Evolutionary conservation across 2,329 filamentous ascomycete genomes (phyloP).

Genomic region (Epichloe aotearoae): DNA sequence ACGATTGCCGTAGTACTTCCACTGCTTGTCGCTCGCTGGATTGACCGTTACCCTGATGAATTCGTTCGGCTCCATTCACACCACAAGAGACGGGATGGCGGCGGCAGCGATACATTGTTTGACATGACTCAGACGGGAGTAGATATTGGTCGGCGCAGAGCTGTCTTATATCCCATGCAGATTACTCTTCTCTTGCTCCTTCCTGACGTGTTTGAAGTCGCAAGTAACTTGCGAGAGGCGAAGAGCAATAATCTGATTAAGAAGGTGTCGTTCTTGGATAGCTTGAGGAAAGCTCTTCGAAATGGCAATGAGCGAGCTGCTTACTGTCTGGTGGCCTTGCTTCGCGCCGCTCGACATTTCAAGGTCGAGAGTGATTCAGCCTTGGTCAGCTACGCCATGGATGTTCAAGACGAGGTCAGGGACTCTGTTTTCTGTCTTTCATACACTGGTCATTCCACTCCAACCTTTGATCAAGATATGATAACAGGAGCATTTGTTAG

Average conservation of each 20-base stretch:
- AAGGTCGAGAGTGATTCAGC: conserved; percentile 48
- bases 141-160: conserved; percentile 42
- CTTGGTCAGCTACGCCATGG: conserved; percentile 53
- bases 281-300: conserved; percentile 46
- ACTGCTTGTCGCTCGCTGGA: conserved; percentile 50
- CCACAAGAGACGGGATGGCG: conserved; percentile 49
- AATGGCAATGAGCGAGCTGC: conserved; percentile 54
- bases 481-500: conserved; percentile 56
- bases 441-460: conserved; percentile 30
- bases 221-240: conserved; percentile 51
- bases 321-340: conserved; percentile 50
- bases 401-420: conserved; percentile 55
- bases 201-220: conserved; percentile 57
- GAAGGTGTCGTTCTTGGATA: conserved; percentile 52
- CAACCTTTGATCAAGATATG: conserved; percentile 46
- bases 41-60: conserved; percentile 50
- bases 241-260: conserved; percentile 51
- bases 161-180: conserved; percentile 48
- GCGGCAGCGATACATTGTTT: conserved; percentile 53
- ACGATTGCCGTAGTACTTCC: conserved; percentile 50
- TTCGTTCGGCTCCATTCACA: conserved; percentile 50
- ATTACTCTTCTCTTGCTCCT: conserved; percentile 48
- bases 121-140: conserved; percentile 53
- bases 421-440: conserved; percentile 50
- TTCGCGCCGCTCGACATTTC: conserved; percentile 52